These are phyloP conservation scores for Penicillium crustosum DNA, from an alignment of 2,329 filamentous ascomycete species.

Conservation along the genomic window DNA sequence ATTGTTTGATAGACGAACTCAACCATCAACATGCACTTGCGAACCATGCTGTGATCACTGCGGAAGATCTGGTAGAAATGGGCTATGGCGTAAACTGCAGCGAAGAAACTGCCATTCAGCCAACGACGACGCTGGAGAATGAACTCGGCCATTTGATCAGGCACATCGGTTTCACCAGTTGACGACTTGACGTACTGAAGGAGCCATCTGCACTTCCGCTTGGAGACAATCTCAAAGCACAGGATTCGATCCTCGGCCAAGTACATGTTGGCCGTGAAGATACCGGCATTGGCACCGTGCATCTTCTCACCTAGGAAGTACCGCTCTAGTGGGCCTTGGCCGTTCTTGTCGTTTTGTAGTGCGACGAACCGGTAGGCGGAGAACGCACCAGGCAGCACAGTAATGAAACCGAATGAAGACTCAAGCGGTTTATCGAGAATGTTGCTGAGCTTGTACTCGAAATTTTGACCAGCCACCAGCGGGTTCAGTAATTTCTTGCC, in stretches of 20 bases:
- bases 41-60: conserved; percentile 80
- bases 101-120: conserved; percentile 98
- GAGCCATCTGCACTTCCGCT: conserved; percentile 96
- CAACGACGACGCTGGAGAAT: conserved; percentile 94
- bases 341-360: conserved; percentile 94
- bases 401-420: conserved; percentile 96
- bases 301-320: conserved; percentile 98
- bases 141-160: conserved; percentile 88
- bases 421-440: conserved; percentile 97
- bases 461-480: conserved; percentile 93
- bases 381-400: conserved; percentile 92
- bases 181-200: conserved; percentile 98
- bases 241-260: conserved; percentile 53
- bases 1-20: conserved; percentile 92
- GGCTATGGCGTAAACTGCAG: conserved; percentile 88
- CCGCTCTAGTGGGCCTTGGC: conserved; percentile 87
- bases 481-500: conserved; percentile 91
- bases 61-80: conserved; percentile 97
- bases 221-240: conserved; percentile 81
- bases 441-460: conserved; percentile 99
- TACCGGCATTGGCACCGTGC: conserved; percentile 86
- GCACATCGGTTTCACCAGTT: conserved; percentile 94
- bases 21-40: conserved; percentile 85
- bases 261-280: conserved; percentile 86
- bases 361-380: conserved; percentile 97